Percentiles rank a stretch among this genome's conserved stretches.
These are phyloP conservation scores for Penicillium pulvis DNA, from an alignment of 495 filamentous ascomycete species.

Conservation along the genomic window DNA sequence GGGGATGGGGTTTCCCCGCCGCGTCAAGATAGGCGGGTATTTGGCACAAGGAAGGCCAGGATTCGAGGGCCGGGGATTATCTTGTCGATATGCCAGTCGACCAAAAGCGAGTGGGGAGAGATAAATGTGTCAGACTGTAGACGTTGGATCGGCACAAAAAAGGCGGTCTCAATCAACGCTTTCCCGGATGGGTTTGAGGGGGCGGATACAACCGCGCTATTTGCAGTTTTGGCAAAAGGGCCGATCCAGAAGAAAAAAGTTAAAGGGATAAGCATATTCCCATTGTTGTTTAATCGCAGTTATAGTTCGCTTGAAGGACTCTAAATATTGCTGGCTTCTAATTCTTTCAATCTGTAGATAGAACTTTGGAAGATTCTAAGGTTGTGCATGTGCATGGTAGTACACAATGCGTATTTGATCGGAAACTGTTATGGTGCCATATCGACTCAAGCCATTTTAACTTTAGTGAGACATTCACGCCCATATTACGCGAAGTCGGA, in stretches of 20 bases:
- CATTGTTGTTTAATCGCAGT: neutral
- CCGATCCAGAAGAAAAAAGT: neutral
- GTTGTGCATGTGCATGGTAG: neutral
- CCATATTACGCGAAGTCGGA: neutral
- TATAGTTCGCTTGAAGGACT: neutral
- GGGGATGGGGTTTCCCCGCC: conserved; percentile 22
- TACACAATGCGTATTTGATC: neutral
- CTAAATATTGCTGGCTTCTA: no score
- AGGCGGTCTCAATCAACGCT: conserved; percentile 29
- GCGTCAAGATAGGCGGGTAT: conserved; percentile 7
- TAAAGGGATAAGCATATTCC: neutral
- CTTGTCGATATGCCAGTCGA: neutral
- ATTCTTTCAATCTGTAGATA: neutral
- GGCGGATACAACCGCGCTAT: conserved; percentile 10
- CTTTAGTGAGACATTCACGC: neutral
- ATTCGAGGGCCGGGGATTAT: neutral
- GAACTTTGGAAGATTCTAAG: neutral
- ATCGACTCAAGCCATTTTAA: neutral
- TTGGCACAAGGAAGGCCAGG: conserved; percentile 4
- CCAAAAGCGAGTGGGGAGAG: neutral
- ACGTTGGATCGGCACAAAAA: conserved; percentile 30
- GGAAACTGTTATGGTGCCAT: conserved; percentile 3
- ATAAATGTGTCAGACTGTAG: conserved; percentile 21
- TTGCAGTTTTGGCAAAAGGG: neutral
- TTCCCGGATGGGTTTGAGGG: conserved; percentile 18